Evolutionary conservation across 2,329 filamentous ascomycete species (phyloP).

Genomic region (Trichoderma endophyticum): DNA sequence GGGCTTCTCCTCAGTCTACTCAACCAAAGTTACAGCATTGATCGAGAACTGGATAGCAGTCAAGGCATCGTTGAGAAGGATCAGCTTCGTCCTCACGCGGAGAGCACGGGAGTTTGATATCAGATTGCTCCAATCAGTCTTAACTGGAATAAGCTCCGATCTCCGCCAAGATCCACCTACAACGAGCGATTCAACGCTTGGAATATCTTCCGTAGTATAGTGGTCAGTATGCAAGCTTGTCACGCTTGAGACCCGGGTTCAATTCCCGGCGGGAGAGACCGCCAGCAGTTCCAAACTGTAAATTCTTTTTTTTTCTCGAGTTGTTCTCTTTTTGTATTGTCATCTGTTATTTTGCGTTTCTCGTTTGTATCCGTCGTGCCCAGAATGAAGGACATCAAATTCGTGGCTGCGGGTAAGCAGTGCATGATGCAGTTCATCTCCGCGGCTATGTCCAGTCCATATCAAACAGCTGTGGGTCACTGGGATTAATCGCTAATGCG

Average conservation of each 20-base stretch:
- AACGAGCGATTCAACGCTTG: not conserved
- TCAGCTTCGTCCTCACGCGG: not conserved
- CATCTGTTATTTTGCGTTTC: not conserved
- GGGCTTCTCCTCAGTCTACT: not conserved
- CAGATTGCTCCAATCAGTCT: not conserved
- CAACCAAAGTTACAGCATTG: not conserved
- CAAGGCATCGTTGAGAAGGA: not conserved
- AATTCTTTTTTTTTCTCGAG: not conserved
- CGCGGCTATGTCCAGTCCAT: not conserved
- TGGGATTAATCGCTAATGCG: not conserved
- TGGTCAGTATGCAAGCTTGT: constrained; percentile 18
- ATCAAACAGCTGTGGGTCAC: not conserved
- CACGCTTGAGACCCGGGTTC: constrained; percentile 18
- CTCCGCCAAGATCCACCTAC: constrained; percentile 5
- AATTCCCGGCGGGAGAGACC: constrained; percentile 16
- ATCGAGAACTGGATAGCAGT: not conserved
- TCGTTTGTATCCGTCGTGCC: not conserved
- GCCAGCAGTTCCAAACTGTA: too few species aligned
- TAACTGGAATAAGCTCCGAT: not conserved
- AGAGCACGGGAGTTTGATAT: not conserved
- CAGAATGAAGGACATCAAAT: not conserved
- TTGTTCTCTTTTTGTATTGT: not conserved
- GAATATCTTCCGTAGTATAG: constrained; percentile 17
- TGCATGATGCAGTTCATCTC: constrained; percentile 1
- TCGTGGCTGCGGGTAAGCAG: not conserved